Evolutionary conservation across 371 early-diverging fungal species (phyloP), one percentile per base, ranked within the genome.

Genomic region (Choanephora cucurbitarum): DNA sequence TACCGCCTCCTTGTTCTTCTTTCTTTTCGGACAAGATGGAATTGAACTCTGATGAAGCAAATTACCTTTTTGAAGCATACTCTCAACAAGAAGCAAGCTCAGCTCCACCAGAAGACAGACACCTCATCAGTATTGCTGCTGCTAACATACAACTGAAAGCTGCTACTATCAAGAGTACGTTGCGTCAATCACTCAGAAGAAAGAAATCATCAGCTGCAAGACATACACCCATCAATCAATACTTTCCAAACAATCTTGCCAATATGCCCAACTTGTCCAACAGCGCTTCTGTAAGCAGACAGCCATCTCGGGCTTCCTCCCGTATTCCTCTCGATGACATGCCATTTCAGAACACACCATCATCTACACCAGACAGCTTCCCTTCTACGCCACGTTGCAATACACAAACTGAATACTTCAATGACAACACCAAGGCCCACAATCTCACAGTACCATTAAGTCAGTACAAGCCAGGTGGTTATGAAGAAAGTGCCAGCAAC

Each of bases 11-110:
- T 8, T 54, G 52, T 3, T 52, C 60, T 10, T 76, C 68, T 18
- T 57, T 73, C n/a, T 73, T 76, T 64, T 62, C 69, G 9, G 77
- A 77, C 52, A 77, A 77, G 24, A 58, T 77, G 57, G 77, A 77
- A 46, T 19, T 77, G 14, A 64, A 73, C 34, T 66, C 71, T 2
- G 53, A 60, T 0, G 73, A 74, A 41, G 69, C 69, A 5, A 51
- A 62, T 13, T 63, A 60, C 1, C 55, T 75, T 6, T 72, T 66
- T 39, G 28, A 64, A 21, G 48, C 62, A n/a, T 73, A 72, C 34
- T 52, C 51, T 13, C 52, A 57, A 18, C 41, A 28, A 10, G 56
- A 44, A 3, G 44, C 37, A 44, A 57, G 55, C 10, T 54, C 62
- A 0, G 54, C 64, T 28, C 55, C 64, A 42, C 13, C 55, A 7